phyloP scores from a whole-genome alignment of 768 basidiomycete genomes.

The Ramaria sp. region DNA sequence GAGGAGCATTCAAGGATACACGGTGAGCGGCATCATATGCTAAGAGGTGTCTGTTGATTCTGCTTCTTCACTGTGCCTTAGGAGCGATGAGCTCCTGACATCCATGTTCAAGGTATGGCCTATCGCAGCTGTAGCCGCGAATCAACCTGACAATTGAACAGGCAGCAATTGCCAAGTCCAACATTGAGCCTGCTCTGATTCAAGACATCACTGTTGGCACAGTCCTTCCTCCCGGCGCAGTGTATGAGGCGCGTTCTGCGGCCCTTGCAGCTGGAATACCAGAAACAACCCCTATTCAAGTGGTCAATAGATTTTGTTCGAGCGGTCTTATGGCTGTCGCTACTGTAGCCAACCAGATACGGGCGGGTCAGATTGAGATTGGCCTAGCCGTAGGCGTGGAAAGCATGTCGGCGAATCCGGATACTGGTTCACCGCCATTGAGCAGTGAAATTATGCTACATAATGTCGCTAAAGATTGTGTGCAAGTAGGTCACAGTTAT shows the following conservation, averaged over 20 bases:
- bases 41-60: background rate
- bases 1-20: conserved; percentile 65
- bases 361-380: conserved; percentile 67
- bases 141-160: conserved; percentile 28
- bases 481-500: background rate
- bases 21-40: conserved; percentile 22
- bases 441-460: conserved; percentile 17
- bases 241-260: conserved; percentile 63
- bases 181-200: conserved; percentile 52
- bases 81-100: conserved; percentile 17
- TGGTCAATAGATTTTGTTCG: conserved; percentile 73
- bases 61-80: background rate
- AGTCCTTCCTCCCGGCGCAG: conserved; percentile 46
- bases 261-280: conserved; percentile 76
- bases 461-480: conserved; percentile 17
- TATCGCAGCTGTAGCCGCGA: background rate
- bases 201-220: conserved; percentile 77
- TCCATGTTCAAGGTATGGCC: conserved; percentile 59
- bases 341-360: conserved; percentile 64
- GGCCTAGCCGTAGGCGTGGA: conserved; percentile 34
- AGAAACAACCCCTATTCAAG: conserved; percentile 62
- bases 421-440: conserved; percentile 10
- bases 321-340: conserved; percentile 81
- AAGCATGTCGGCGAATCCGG: conserved; percentile 15
- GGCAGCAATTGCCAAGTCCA: conserved; percentile 38